Conservation (phyloP, 2,329 filamentous ascomycete genomes). For the Sordariomycetes sp. region DNA sequence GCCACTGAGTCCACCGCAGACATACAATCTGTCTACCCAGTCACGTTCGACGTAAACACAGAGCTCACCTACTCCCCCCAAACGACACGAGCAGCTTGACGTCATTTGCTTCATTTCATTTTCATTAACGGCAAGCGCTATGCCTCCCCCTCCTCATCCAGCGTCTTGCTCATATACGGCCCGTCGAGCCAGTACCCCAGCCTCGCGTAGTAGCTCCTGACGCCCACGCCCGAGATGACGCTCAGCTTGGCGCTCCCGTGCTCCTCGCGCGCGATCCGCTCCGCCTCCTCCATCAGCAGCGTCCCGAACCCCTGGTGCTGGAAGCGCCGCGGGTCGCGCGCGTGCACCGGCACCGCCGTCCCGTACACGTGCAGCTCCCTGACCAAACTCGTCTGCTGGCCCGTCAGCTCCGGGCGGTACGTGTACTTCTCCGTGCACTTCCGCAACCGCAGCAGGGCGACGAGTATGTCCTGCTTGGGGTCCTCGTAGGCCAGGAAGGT, state of each 20-base stretch:
- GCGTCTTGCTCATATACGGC: conserved; percentile 66
- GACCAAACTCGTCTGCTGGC: conserved; percentile 84
- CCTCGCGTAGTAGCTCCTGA: conserved; percentile 88
- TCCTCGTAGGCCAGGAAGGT: conserved; percentile 98
- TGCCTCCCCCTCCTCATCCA: conserved; percentile 32
- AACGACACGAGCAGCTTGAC: background rate
- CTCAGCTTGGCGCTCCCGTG: conserved; percentile 91
- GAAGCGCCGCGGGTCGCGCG: conserved; percentile 89
- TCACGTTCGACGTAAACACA: too few relatives aligned
- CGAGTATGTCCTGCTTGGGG: conserved; percentile 95
- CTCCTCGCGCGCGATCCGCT: conserved; percentile 87
- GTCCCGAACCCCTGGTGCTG: conserved; percentile 98
- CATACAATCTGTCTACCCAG: too few relatives aligned
- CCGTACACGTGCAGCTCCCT: conserved; percentile 95
- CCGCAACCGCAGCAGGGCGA: conserved; percentile 76
- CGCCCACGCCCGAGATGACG: conserved; percentile 95
- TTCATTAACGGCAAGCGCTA: too few relatives aligned
- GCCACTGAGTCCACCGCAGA: too few relatives aligned
- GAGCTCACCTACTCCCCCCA: too few relatives aligned
- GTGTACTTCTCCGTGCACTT: conserved; percentile 91
- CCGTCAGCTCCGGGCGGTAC: conserved; percentile 75
- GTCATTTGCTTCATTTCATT: too few relatives aligned
- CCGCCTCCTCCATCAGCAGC: conserved; percentile 93
- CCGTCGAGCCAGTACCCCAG: conserved; percentile 91
- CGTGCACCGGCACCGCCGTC: conserved; percentile 93